phyloP scores from a whole-genome alignment of 768 basidiomycete species.

The Lactarius vividus region DNA sequence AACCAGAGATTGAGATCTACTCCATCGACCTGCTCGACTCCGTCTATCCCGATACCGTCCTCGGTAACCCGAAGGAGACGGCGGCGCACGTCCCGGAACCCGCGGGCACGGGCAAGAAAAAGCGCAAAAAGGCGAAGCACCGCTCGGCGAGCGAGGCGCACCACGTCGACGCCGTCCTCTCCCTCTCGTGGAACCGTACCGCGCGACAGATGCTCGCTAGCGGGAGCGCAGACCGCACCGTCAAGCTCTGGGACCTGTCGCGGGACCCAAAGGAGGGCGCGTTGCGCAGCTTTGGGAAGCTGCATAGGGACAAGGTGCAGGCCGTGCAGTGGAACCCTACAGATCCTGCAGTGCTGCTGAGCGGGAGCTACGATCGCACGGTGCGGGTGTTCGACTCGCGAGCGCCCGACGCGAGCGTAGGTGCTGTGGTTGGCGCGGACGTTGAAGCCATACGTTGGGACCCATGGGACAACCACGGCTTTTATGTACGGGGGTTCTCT shows the following conservation, averaged over 20 bases:
- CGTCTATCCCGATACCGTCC: conserved; percentile 88
- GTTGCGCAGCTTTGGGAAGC: conserved; percentile 75
- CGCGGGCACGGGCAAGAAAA: conserved; percentile 94
- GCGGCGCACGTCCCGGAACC: conserved; percentile 75
- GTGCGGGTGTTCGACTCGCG: conserved; percentile 92
- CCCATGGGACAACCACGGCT: conserved; percentile 84
- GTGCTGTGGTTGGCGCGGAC: conserved; percentile 84
- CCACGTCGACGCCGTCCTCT: conserved; percentile 94
- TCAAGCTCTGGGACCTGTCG: conserved; percentile 96
- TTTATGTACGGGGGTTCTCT: conserved; percentile 61
- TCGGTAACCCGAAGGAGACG: conserved; percentile 85
- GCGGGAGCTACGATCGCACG: conserved; percentile 92
- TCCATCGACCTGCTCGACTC: conserved; percentile 91
- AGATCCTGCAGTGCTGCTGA: conserved; percentile 89
- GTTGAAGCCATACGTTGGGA: conserved; percentile 96
- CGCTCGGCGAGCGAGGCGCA: conserved; percentile 59
- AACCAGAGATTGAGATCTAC: conserved; percentile 99
- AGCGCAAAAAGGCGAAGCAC: conserved; percentile 80
- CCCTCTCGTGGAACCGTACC: conserved; percentile 85
- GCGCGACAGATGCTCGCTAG: conserved; percentile 91
- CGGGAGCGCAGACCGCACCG: conserved; percentile 90
- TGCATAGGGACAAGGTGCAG: conserved; percentile 94
- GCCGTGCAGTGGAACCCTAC: conserved; percentile 92
- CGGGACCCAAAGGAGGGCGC: conserved; percentile 63
- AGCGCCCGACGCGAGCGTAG: conserved; percentile 76